These are phyloP conservation scores for Ceratocystis diversiconidia DNA, from an alignment of 2,329 filamentous ascomycete species.

Conservation along the genomic window DNA sequence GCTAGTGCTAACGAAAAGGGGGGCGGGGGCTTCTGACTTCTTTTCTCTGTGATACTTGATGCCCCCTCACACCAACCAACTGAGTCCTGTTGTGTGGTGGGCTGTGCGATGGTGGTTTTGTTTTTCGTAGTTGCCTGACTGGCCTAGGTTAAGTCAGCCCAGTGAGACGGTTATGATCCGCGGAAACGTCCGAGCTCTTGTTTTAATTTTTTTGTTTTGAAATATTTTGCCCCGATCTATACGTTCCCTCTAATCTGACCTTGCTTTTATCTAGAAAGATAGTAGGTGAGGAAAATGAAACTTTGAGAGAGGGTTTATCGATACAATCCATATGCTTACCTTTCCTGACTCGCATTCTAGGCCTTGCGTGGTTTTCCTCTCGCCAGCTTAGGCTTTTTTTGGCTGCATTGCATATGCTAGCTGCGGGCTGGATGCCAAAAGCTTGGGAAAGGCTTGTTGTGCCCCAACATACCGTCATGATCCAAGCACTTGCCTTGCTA, in stretches of 20 bases:
- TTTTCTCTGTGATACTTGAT: neutral
- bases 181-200: neutral
- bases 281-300: neutral
- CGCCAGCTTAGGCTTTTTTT: neutral
- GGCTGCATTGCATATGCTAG: neutral
- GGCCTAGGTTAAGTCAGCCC: neutral
- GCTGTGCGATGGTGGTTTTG: neutral
- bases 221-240: neutral
- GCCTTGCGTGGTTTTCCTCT: neutral
- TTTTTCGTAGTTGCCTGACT: neutral
- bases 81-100: neutral
- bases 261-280: neutral
- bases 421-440: neutral
- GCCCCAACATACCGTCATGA: neutral
- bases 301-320: too few species aligned
- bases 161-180: neutral
- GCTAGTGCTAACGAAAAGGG: neutral
- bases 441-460: neutral
- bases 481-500: neutral
- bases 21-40: neutral
- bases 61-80: neutral
- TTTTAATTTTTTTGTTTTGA: neutral
- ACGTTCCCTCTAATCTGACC: too few species aligned
- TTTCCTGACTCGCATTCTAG: neutral
- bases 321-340: neutral